Base-by-base conservation (phyloP, 768 basidiomycete species). In the Trametes cinnabarina region DNA sequence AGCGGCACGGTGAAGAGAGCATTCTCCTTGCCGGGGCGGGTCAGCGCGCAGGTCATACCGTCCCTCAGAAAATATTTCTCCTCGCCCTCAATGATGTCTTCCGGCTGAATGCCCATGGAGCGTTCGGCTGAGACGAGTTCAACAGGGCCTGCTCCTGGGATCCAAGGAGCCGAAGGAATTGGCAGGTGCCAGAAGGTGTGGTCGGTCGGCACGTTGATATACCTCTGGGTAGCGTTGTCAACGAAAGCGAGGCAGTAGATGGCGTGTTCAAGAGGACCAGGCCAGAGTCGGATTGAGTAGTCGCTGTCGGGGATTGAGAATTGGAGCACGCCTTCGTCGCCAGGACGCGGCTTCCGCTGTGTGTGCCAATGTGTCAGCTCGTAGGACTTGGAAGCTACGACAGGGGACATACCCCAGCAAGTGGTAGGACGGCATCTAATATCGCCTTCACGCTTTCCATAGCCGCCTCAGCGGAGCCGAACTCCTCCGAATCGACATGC, bases 181-280 rank as follows among this genome's bases (percentile, higher is more conserved):
- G 50, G 50, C 6, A 51, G 19, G 50, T 19, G 20, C 37, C 37
- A 40, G 15, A 51, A 37, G 15, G 22, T 20, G 37, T 26, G 28
- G 37, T 20, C 50, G 20, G 22, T 14, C 11, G 50, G 50, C 17
- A 19, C 17, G 17, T 30, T 40, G 23, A 26, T 23, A 23, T 35
- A n/a, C 39, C 40, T 25, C 14, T 35, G 11, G 25, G 50, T 51
- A 5, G 37, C 22, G 14, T 28, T 51, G 9, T 40, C 12, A 11
- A 51, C 17, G 50, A 51, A 51, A 35, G 35, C 50, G 12, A 51
- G 37, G 25, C 50, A 51, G 28, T 51, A 51, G 19, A 39, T 17
- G 25, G 37, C 37, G 10, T 19, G 20, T 12, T 26, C 22, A 3
- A 40, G 4, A 5, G 50, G 20, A 8, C 50, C 50, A 22, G 47